phyloP scores from a whole-genome alignment of 1,139 yeast species.

The Geotrichum restrictum region DNA sequence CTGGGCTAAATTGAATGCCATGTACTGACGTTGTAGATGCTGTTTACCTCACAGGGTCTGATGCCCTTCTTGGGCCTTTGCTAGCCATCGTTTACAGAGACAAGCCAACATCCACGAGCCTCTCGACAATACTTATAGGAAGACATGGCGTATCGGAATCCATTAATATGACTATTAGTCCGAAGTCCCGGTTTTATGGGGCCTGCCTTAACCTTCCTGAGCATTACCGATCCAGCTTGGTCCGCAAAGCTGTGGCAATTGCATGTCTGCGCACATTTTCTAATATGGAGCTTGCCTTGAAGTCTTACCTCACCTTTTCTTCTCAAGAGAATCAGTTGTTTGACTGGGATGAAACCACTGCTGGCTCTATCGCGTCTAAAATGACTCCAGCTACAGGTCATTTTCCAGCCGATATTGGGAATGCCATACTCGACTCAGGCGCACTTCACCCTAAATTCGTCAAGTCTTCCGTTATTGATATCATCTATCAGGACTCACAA shows the following conservation, averaged over 20 bases:
- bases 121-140: constrained; percentile 62
- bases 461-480: constrained; percentile 61
- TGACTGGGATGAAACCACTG: constrained; percentile 67
- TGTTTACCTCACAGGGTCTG: constrained; percentile 40
- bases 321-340: constrained; percentile 17
- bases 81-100: constrained; percentile 36
- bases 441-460: constrained; percentile 54
- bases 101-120: constrained; percentile 24
- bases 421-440: constrained; percentile 51
- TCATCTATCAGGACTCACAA: constrained; percentile 59
- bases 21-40: constrained; percentile 31
- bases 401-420: constrained; percentile 57
- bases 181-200: constrained; percentile 66
- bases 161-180: constrained; percentile 56
- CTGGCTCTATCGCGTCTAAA: constrained; percentile 65
- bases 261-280: constrained; percentile 67
- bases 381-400: constrained; percentile 53
- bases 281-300: constrained; percentile 41
- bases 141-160: constrained; percentile 65
- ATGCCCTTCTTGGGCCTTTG: constrained; percentile 37
- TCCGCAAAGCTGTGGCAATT: constrained; percentile 72
- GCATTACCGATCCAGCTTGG: constrained; percentile 52
- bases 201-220: constrained; percentile 68
- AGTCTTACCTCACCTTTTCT: constrained; percentile 18
- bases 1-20: not conserved